Evolutionary conservation across 2,329 filamentous ascomycete species (phyloP).

Genomic region (Aaosphaeria arxii): DNA sequence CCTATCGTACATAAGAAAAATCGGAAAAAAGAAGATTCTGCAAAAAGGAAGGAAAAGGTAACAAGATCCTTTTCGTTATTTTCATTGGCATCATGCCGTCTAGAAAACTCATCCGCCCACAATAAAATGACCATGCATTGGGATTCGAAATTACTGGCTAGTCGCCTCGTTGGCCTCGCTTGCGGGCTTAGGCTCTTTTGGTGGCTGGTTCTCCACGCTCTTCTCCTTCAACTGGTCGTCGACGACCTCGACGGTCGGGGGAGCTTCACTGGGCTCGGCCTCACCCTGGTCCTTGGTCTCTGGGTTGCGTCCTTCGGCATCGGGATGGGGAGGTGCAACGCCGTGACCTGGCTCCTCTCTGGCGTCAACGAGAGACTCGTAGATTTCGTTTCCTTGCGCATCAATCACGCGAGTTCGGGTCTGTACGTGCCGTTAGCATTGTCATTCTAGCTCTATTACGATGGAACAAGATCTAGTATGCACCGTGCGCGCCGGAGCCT

Average conservation of each 20-base stretch:
- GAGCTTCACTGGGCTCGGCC: slow-evolving; percentile 38
- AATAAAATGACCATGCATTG: neutral
- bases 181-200: slow-evolving; percentile 35
- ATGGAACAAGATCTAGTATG: too few relatives aligned
- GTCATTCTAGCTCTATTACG: too few relatives aligned
- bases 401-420: slow-evolving; percentile 87
- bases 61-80: neutral
- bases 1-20: neutral
- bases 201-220: slow-evolving; percentile 35
- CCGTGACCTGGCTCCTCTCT: slow-evolving; percentile 28
- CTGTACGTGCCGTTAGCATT: slow-evolving; percentile 9
- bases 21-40: neutral
- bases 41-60: neutral
- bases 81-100: neutral
- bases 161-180: slow-evolving; percentile 39
- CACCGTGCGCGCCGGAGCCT: too few relatives aligned
- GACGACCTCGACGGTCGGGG: slow-evolving; percentile 38
- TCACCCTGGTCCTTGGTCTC: slow-evolving; percentile 48
- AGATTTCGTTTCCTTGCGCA: slow-evolving; percentile 73
- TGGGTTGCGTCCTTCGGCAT: slow-evolving; percentile 57
- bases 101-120: neutral
- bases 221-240: slow-evolving; percentile 46
- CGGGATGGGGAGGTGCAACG: slow-evolving; percentile 54
- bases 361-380: slow-evolving; percentile 40
- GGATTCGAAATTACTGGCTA: neutral